Evolutionary conservation across 2,329 filamentous ascomycete genomes (phyloP).

Genomic region (Botrytis byssoidea): DNA sequence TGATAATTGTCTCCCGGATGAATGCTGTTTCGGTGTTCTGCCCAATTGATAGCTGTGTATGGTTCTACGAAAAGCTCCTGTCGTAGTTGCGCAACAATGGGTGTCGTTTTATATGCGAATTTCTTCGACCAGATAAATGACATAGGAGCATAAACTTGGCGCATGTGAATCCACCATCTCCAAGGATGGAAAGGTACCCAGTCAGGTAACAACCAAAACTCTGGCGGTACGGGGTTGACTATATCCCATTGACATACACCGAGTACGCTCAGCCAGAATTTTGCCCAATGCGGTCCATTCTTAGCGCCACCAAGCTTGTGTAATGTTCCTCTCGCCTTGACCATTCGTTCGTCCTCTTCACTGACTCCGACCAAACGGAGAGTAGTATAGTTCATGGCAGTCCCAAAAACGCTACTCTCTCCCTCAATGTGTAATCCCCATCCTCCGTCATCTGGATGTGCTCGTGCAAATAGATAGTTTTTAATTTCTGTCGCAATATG

Average conservation of each 20-base stretch:
- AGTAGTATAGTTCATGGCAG: constrained; percentile 79
- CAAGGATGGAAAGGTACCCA: constrained; percentile 88
- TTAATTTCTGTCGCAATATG: constrained; percentile 84
- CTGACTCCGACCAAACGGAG: constrained; percentile 80
- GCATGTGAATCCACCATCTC: constrained; percentile 98
- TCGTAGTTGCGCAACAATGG: constrained; percentile 68
- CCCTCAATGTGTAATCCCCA: constrained; percentile 97
- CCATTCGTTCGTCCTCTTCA: constrained; percentile 79
- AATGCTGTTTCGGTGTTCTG: constrained; percentile 77
- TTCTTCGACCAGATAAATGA: constrained; percentile 81
- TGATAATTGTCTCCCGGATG: constrained; percentile 82
- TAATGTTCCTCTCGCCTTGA: constrained; percentile 77
- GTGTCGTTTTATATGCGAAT: constrained; percentile 74
- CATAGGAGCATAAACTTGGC: constrained; percentile 95
- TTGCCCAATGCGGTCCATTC: constrained; percentile 90
- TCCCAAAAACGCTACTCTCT: constrained; percentile 89
- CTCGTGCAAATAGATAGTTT: constrained; percentile 79
- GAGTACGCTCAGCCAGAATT: constrained; percentile 87
- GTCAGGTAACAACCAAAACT: constrained; percentile 89
- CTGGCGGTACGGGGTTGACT: constrained; percentile 90
- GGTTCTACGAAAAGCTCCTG: constrained; percentile 81
- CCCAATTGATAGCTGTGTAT: constrained; percentile 76
- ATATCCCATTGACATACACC: constrained; percentile 86
- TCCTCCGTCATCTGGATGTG: constrained; percentile 84
- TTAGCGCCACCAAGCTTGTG: constrained; percentile 84